Percentiles rank a stretch among this genome's conserved stretches.
Conservation (phyloP, 495 filamentous ascomycete genomes). For the Penicillium angulare region DNA sequence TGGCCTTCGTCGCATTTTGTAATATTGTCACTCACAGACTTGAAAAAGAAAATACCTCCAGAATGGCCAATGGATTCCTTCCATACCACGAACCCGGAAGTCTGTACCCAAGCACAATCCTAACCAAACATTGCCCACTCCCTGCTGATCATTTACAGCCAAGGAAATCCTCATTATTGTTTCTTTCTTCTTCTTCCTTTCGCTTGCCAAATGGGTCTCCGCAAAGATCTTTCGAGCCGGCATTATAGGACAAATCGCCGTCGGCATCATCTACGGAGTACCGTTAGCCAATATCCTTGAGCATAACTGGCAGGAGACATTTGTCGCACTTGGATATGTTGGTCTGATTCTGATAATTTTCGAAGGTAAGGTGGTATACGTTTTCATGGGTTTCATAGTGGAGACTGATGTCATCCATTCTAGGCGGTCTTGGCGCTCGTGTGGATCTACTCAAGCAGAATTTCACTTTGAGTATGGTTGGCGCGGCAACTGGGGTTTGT, state of each 20-base stretch:
- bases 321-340: conserved; percentile 34
- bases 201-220: conserved; percentile 30
- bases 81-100: conserved; percentile 35
- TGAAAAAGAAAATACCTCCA: background rate
- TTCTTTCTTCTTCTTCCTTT: conserved; percentile 37
- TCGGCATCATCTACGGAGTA: conserved; percentile 36
- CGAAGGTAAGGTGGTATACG: conserved; percentile 20
- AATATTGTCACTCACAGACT: background rate
- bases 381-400: conserved; percentile 1
- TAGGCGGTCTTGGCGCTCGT: conserved; percentile 31
- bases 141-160: conserved; percentile 14
- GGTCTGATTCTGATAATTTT: conserved; percentile 38
- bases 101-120: conserved; percentile 9
- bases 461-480: conserved; percentile 27
- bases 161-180: conserved; percentile 31
- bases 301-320: conserved; percentile 29
- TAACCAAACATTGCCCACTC: conserved; percentile 1
- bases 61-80: conserved; percentile 33
- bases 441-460: conserved; percentile 35
- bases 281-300: conserved; percentile 35
- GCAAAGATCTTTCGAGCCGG: conserved; percentile 31
- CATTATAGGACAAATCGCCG: conserved; percentile 34
- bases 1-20: background rate
- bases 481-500: conserved; percentile 31
- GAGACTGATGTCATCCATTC: conserved; percentile 13